Evolutionary conservation across 345 rosid species (phyloP), one percentile per base, ranked within the genome.

Genomic region (Rhodamnia rubescens): DNA sequence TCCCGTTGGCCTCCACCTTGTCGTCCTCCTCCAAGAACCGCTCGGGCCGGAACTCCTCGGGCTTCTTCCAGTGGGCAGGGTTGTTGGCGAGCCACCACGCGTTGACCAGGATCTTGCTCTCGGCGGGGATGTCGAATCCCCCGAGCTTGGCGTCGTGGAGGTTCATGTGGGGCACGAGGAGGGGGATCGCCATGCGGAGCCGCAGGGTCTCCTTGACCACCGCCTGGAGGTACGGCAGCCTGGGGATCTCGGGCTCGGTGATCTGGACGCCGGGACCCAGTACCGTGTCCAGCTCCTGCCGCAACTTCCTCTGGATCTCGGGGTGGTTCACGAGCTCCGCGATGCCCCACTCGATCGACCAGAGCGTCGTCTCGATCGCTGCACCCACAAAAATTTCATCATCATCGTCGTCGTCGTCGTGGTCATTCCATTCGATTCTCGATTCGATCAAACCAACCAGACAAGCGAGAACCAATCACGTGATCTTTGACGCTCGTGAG

Each of bases 11-110:
- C 87, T 97, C 99, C 21, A 97, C 99, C 84, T 96, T 95, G 0
- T 95, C 88, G 83, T 97, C 99, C 91, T 97, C 99, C 87, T 97
- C 95, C 69, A 97, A 85, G 92, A 97, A 96, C 95, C 99, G 91
- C 92, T 97, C 99, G 0, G 99, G 99, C 86, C 98, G 91, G 90
- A 97, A 97, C 87, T 97, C 97, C 74, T 97, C 96, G 2, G 99
- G 98, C 0, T 90, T 91, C 86, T 94, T 95, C 99, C 99, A 97
- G 56, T 92, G 54, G 12, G 88, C 87, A 4, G 99, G 99, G 86
- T 97, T 94, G 94, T 97, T 97, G 27, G 98, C 99, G 1, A 97
- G 94, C 96, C 98, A 96, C 99, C 99, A 97, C 0, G 99, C 99
- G 24, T 97, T 97, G 22, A 97, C 98, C 29, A 97, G 83, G 90